Percentiles rank a stretch among this genome's conserved stretches.
Evolutionary conservation across 2,329 filamentous ascomycete genomes (phyloP).

Genomic region (Capronia epimyces): DNA sequence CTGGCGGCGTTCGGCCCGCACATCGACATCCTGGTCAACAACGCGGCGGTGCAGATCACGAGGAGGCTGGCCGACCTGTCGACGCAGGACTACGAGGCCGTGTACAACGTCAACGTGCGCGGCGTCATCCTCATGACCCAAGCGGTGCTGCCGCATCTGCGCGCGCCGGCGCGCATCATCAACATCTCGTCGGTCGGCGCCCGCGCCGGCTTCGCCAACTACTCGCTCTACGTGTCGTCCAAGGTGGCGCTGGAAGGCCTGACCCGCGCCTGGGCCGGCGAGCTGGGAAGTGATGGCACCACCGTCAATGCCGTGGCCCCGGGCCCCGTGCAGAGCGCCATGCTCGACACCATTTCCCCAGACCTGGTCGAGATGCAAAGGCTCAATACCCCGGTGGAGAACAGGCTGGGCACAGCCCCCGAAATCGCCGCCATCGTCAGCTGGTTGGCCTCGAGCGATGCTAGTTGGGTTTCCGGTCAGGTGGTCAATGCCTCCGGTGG

Average conservation of each 20-base stretch:
- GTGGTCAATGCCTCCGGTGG: conserved; percentile 53
- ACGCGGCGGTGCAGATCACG: conserved; percentile 38
- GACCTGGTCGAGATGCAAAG: conserved; percentile 48
- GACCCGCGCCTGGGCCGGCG: conserved; percentile 55
- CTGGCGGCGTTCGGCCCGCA: conserved; percentile 23
- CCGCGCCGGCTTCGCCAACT: conserved; percentile 42
- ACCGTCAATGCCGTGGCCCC: conserved; percentile 59
- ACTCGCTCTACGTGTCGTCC: conserved; percentile 51
- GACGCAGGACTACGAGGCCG: conserved; percentile 47
- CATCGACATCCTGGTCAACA: conserved; percentile 35
- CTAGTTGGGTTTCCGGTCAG: conserved; percentile 52
- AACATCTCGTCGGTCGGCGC: conserved; percentile 55
- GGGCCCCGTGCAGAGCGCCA: conserved; percentile 54
- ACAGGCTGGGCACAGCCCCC: conserved; percentile 48
- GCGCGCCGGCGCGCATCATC: conserved; percentile 48
- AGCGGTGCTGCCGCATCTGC: conserved; percentile 49
- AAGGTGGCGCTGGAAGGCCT: conserved; percentile 58
- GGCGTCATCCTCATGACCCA: conserved; percentile 52
- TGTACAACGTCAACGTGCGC: conserved; percentile 56
- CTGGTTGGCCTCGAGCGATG: conserved; percentile 49
- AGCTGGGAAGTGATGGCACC: conserved; percentile 52
- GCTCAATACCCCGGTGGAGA: conserved; percentile 48
- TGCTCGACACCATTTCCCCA: conserved; percentile 50
- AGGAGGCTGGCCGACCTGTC: conserved; percentile 41
- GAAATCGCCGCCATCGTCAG: conserved; percentile 55